phyloP scores from a whole-genome alignment of 805 yeast genomes.

The Yarrowia sp. region DNA sequence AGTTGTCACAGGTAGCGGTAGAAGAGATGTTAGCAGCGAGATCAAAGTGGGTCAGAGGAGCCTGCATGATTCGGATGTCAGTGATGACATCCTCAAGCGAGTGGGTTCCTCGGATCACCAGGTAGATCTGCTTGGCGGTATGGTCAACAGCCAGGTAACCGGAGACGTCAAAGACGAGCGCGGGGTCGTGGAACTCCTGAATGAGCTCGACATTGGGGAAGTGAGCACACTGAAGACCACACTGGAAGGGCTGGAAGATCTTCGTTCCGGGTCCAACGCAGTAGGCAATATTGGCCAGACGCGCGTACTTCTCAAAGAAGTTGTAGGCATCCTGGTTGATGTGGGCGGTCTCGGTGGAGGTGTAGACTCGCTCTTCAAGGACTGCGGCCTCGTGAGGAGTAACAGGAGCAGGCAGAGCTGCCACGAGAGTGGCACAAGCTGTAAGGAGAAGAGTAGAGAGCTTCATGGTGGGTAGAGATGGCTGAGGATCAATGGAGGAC shows the following conservation, averaged over 20 bases:
- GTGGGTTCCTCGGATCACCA: constrained; percentile 30
- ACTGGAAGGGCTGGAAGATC: constrained; percentile 27
- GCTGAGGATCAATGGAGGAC: not conserved
- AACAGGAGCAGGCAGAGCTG: constrained; percentile 11
- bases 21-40: constrained; percentile 8
- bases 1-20: constrained; percentile 11
- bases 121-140: constrained; percentile 21
- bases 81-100: constrained; percentile 24
- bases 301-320: constrained; percentile 25
- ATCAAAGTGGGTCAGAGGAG: constrained; percentile 21
- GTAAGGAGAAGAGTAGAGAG: constrained; percentile 1
- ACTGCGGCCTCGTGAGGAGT: constrained; percentile 4
- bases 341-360: constrained; percentile 19
- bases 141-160: constrained; percentile 34
- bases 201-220: constrained; percentile 34
- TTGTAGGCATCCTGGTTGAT: constrained; percentile 23
- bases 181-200: constrained; percentile 24
- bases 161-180: constrained; percentile 2
- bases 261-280: constrained; percentile 23
- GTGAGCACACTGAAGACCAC: constrained; percentile 23
- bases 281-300: constrained; percentile 23
- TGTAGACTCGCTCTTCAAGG: constrained; percentile 23
- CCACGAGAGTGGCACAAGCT: constrained; percentile 5
- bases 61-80: constrained; percentile 16
- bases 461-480: constrained; percentile 11